Percentiles rank a stretch among this genome's conserved stretches.
phyloP scores from a whole-genome alignment of 2,329 filamentous ascomycete species.

The Microdochium trichocladiopsis region DNA sequence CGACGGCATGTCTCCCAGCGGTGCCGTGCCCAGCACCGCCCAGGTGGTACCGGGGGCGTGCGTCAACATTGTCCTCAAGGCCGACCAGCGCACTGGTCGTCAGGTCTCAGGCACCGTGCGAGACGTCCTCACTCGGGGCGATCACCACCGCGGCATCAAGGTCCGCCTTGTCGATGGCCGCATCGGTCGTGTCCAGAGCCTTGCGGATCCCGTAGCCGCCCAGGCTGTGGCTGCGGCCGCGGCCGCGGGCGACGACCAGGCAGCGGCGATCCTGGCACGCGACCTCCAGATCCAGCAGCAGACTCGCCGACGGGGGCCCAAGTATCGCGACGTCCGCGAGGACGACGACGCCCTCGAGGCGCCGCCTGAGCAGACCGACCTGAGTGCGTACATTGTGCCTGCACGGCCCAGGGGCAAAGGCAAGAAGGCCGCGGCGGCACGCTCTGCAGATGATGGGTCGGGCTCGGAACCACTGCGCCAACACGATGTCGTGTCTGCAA shows the following conservation, averaged over 20 bases:
- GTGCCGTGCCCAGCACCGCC: constrained; percentile 33
- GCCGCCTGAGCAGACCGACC: constrained; percentile 35
- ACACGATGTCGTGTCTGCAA: constrained; percentile 17
- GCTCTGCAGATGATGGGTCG: constrained; percentile 4
- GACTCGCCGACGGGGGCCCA: constrained; percentile 8
- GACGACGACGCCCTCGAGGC: constrained; percentile 26
- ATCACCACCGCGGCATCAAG: constrained; percentile 75
- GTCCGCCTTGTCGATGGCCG: constrained; percentile 65
- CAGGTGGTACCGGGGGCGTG: constrained; percentile 52
- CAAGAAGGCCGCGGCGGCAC: constrained; percentile 11
- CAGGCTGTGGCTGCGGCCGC: constrained; percentile 4
- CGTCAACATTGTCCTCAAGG: constrained; percentile 70
- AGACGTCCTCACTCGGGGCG: constrained; percentile 63
- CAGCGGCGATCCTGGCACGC: constrained; percentile 2
- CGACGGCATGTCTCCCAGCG: constrained; percentile 4
- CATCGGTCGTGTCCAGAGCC: constrained; percentile 65
- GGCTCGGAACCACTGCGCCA: constrained; percentile 3
- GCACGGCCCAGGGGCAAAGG: constrained; percentile 17
- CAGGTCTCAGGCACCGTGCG: constrained; percentile 61
- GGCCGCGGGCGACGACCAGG: constrained; percentile 1
- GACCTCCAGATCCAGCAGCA: constrained; percentile 8
- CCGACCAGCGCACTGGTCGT: constrained; percentile 66
- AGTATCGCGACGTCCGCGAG: constrained; percentile 20
- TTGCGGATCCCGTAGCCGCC: constrained; percentile 24
- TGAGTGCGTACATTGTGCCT: constrained; percentile 42